phyloP scores from a whole-genome alignment of 108 stramenopile genomes.

The Skeletonema grethae region DNA sequence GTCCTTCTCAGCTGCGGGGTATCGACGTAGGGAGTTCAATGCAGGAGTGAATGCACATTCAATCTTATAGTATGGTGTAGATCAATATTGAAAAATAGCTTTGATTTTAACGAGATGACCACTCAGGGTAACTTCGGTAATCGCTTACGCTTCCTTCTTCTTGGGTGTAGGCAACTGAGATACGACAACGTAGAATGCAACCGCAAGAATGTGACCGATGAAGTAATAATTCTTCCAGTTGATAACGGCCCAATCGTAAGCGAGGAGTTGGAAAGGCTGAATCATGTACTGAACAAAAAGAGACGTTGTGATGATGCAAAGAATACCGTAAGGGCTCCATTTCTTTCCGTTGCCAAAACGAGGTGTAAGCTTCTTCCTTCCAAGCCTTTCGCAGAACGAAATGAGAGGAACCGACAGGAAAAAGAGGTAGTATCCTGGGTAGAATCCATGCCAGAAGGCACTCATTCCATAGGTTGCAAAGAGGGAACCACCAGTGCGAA shows the following conservation, averaged over 20 bases:
- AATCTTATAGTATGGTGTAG: not conserved
- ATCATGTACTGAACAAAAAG: conserved; percentile 81
- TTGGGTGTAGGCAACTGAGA: conserved; percentile 65
- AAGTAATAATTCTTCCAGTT: conserved; percentile 80
- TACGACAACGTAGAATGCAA: conserved; percentile 64
- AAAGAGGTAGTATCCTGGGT: conserved; percentile 96
- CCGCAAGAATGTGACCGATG: conserved; percentile 75
- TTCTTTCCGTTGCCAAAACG: conserved; percentile 68
- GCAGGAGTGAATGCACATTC: too few relatives aligned
- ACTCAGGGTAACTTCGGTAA: not conserved
- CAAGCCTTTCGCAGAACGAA: conserved; percentile 83
- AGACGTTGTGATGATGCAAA: conserved; percentile 68
- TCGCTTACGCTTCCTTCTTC: conserved; percentile 53
- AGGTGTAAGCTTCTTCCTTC: conserved; percentile 85
- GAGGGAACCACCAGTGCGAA: conserved; percentile 83
- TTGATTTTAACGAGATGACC: not conserved
- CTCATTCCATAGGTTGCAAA: conserved; percentile 88
- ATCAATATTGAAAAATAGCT: not conserved
- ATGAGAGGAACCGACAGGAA: conserved; percentile 88
- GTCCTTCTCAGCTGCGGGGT: too few relatives aligned
- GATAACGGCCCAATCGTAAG: conserved; percentile 61
- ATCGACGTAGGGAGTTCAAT: too few relatives aligned
- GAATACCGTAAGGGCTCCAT: conserved; percentile 77
- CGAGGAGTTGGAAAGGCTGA: conserved; percentile 76
- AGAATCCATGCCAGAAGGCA: conserved; percentile 98